Evolutionary conservation across 1,284 basidiomycete genomes (phyloP).

Genomic region (Rhodotorula sp.): DNA sequence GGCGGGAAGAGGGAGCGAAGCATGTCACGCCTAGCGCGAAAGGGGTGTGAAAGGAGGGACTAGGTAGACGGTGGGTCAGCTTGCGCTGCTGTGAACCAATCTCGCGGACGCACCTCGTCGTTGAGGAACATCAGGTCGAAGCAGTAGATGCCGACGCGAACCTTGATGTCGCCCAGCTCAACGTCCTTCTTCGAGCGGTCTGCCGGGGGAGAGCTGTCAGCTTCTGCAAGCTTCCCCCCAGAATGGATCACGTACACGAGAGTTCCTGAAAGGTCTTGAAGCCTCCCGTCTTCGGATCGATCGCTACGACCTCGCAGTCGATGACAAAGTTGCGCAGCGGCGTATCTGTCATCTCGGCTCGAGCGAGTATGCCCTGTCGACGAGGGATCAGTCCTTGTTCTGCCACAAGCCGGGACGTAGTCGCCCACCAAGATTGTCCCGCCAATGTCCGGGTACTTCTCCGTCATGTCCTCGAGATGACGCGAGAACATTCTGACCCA

Average conservation of each 20-base stretch:
- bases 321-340: constrained; percentile 39
- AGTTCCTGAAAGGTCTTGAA: constrained; percentile 82
- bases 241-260: constrained; percentile 52
- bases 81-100: too few species aligned
- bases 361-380: constrained; percentile 43
- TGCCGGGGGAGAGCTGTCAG: background rate
- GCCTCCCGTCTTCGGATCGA: constrained; percentile 64
- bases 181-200: constrained; percentile 82
- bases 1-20: constrained; percentile 63
- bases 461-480: constrained; percentile 64
- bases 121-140: constrained; percentile 61
- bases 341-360: constrained; percentile 43
- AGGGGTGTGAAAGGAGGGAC: constrained; percentile 68
- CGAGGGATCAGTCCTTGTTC: background rate
- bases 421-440: constrained; percentile 54
- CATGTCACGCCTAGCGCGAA: constrained; percentile 68
- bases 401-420: constrained; percentile 41
- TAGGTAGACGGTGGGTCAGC: constrained; percentile 45
- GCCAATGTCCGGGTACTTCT: constrained; percentile 82
- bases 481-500: constrained; percentile 77
- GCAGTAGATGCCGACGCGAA: constrained; percentile 58
- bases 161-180: constrained; percentile 59
- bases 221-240: rapidly evolving
- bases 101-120: constrained; percentile 51
- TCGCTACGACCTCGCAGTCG: constrained; percentile 58